Conservation (phyloP, 306 rosid genomes). For the Medicago arabica region DNA sequence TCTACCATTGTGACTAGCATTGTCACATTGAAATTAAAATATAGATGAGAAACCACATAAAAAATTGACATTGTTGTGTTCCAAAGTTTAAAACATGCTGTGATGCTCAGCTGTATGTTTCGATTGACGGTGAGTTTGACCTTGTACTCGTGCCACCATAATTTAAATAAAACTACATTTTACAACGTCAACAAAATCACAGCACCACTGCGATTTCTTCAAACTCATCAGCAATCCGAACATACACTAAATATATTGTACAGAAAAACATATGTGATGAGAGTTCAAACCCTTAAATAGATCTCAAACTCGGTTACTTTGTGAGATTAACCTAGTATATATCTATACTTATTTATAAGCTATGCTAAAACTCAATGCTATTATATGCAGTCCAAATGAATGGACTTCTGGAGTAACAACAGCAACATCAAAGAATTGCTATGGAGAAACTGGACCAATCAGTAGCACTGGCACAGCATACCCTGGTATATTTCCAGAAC, state of each 20-base stretch:
- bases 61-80: background rate
- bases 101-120: no score
- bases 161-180: no score
- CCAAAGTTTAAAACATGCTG: background rate
- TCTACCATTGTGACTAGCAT: conserved; percentile 8
- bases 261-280: no score
- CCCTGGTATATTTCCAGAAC: conserved; percentile 66
- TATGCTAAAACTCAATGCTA: background rate
- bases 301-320: no score
- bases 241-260: no score
- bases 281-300: no score
- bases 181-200: no score
- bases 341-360: background rate
- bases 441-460: conserved; percentile 79
- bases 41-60: no score
- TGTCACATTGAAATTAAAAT: conserved; percentile 1
- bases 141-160: no score
- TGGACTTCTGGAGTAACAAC: conserved; percentile 60
- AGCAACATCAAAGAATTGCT: conserved; percentile 67
- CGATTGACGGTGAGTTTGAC: no score
- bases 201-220: no score
- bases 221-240: no score
- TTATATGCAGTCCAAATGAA: conserved; percentile 73
- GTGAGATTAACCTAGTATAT: background rate
- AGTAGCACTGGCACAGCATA: conserved; percentile 54